Evolutionary conservation across 495 filamentous ascomycete species (phyloP).

Genomic region (Friedmanniomyces simplex): DNA sequence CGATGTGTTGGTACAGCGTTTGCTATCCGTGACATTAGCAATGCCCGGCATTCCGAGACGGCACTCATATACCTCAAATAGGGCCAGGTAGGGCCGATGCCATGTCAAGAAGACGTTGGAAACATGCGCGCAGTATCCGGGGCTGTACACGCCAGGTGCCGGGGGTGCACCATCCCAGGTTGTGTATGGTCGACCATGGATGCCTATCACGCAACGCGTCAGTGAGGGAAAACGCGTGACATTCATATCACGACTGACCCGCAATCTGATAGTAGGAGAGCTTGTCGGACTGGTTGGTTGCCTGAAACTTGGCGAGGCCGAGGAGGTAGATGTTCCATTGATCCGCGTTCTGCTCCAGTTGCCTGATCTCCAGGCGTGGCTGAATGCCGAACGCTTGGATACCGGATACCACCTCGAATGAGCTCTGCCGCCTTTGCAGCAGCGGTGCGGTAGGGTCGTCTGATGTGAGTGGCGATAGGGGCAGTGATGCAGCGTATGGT

Average conservation of each 20-base stretch:
- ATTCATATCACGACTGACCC: constrained; percentile 31
- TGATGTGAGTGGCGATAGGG: not conserved
- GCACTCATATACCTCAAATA: constrained; percentile 48
- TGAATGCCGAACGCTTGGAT: constrained; percentile 16
- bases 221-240: not conserved
- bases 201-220: constrained; percentile 31
- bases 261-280: constrained; percentile 53
- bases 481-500: not conserved
- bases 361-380: constrained; percentile 42
- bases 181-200: constrained; percentile 52
- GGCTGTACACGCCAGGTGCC: constrained; percentile 34
- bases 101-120: constrained; percentile 59
- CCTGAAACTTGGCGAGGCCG: constrained; percentile 45
- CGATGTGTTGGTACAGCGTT: constrained; percentile 42
- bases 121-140: constrained; percentile 56
- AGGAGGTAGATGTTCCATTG: constrained; percentile 51
- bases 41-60: not conserved
- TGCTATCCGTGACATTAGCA: constrained; percentile 34
- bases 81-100: constrained; percentile 60
- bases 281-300: constrained; percentile 40
- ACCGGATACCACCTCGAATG: constrained; percentile 2
- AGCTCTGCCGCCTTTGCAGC: not conserved
- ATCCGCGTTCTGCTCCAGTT: constrained; percentile 46
- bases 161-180: constrained; percentile 48
- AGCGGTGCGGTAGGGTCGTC: not conserved